phyloP scores from a whole-genome alignment of 148 eudicot genomes.

The Rhododendron griersonianum region DNA sequence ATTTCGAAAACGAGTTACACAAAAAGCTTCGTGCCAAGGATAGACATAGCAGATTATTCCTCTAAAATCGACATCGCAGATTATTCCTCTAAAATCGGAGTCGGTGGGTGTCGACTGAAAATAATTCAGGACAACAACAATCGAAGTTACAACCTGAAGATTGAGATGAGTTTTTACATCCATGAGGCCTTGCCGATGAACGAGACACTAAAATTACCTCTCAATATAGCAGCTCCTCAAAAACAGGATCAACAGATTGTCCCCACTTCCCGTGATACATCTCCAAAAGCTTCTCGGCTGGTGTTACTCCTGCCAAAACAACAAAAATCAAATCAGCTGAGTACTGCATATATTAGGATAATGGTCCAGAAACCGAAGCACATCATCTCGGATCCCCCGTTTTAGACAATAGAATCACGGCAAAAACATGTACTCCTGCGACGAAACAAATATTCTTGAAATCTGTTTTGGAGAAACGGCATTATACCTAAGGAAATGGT shows the following conservation, averaged over 20 bases:
- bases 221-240: conserved; percentile 85
- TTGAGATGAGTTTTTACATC: neutral
- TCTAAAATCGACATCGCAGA: neutral
- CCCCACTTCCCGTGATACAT: conserved; percentile 92
- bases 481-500: neutral
- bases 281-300: conserved; percentile 92
- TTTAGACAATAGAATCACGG: neutral
- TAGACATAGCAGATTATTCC: neutral
- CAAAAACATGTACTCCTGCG: neutral
- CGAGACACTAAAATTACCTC: conserved; percentile 18
- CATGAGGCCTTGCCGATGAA: neutral
- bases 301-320: conserved; percentile 65
- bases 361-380: neutral
- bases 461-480: neutral
- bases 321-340: neutral
- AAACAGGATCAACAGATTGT: conserved; percentile 80
- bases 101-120: neutral
- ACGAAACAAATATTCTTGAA: neutral
- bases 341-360: neutral
- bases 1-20: neutral
- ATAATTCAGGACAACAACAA: neutral
- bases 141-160: neutral
- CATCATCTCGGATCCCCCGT: neutral
- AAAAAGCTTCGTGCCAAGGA: conserved; percentile 4
- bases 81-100: neutral